These are phyloP conservation scores for Gossypium trilobum DNA, from an alignment of 441 rosid species.

Conservation along the genomic window DNA sequence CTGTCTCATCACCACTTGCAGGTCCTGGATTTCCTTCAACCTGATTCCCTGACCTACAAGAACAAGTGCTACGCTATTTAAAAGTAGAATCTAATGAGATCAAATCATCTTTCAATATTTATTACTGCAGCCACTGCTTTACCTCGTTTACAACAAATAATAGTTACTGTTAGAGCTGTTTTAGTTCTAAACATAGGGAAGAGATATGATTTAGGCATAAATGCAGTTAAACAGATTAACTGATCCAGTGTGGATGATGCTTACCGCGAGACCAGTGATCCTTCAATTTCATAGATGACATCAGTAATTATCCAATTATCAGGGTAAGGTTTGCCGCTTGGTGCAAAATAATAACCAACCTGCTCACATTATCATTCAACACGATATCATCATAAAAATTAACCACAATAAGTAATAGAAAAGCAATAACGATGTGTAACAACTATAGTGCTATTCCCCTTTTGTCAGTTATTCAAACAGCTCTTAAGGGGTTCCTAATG, in stretches of 20 bases:
- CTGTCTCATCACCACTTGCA: constrained; percentile 92
- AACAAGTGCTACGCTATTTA: constrained; percentile 10
- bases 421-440: neutral
- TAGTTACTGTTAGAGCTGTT: neutral
- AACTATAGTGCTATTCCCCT: neutral
- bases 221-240: constrained; percentile 5
- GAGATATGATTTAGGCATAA: constrained; percentile 14
- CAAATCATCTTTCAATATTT: neutral
- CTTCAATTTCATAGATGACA: constrained; percentile 79
- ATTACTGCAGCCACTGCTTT: neutral
- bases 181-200: constrained; percentile 41
- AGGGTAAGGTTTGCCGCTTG: constrained; percentile 98
- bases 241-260: constrained; percentile 8
- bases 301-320: constrained; percentile 98
- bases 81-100: neutral
- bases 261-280: constrained; percentile 74
- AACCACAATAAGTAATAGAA: neutral
- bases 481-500: neutral
- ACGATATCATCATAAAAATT: constrained; percentile 6
- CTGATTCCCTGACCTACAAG: constrained; percentile 70
- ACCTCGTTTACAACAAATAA: neutral
- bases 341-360: constrained; percentile 95
- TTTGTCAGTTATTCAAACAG: neutral
- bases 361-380: constrained; percentile 20
- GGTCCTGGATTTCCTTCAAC: constrained; percentile 87